Base-by-base conservation (phyloP, 192 early-diverging fungal genomes). In the Coemansia sp. region DNA sequence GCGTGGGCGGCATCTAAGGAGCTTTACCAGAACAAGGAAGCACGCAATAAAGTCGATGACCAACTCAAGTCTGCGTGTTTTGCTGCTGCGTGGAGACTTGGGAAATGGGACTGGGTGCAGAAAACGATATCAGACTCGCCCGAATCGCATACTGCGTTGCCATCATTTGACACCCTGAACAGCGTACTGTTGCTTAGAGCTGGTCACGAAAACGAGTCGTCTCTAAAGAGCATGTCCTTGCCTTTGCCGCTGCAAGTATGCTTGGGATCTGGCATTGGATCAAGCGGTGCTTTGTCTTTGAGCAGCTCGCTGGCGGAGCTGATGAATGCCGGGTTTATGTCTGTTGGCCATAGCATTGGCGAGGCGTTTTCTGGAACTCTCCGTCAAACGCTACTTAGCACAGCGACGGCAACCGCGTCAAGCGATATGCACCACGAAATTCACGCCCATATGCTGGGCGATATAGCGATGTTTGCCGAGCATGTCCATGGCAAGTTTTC, bases 391-490 rank as follows among this genome's bases (percentile, higher is more conserved):
- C 31, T 39, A 28, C 15, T 45, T 21, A 29, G 46, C 13, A 30
- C 40, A 3, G 31, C 48, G 2, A 31, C 63, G 5, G n/a, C 58
- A 10, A 39, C 57, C 2, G 25, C 31, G 5, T 15, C 59, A 6
- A 61, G 31, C 45, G 52, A 55, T 7, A 37, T 66, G 30, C 62
- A 43, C 12, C 59, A 67, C 53, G 70, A 75, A 21, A 66, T 82
- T 12, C 66, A 69, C 9, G 74, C 76, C 3, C 81, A 83, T 31
- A 83, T 83, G 81, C 67, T 83, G 15, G 76, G 75, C 48, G 81
- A 83, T 30, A 57, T 75, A 9, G 61, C 65, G 1, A 34, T 83
- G 13, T 51, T 77, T 23, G 72, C 56, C 2, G 48, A 30, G 13
- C 65, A 65, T 31, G 29, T 82, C 1, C 63, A 48, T 18, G 30